A percentile compares a stretch with the other conserved stretches of the same genome.
Conservation (phyloP, 2,329 filamentous ascomycete species). For the Westerdykella aurantiaca region DNA sequence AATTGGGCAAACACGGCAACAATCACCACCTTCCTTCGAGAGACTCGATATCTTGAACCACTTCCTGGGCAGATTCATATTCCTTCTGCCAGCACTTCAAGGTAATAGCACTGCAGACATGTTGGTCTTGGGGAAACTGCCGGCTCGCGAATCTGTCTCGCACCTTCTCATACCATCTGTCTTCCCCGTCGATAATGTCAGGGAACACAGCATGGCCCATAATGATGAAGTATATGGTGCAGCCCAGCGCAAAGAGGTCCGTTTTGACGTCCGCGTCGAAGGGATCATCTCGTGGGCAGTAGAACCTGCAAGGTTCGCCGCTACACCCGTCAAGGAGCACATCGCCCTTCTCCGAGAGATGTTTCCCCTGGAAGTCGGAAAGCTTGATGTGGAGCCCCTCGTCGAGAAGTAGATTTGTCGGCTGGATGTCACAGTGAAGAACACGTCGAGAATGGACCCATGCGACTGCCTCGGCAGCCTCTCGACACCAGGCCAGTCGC, state of each 20-base stretch:
- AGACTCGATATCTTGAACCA: no score
- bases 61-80: no score
- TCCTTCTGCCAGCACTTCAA: no score
- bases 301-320: slow-evolving; percentile 4
- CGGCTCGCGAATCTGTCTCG: not conserved
- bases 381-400: slow-evolving; percentile 6
- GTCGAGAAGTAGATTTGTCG: slow-evolving; percentile 4
- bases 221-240: slow-evolving; percentile 17
- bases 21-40: no score
- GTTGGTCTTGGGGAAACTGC: no score
- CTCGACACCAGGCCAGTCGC: no score
- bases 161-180: slow-evolving; percentile 6
- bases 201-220: slow-evolving; percentile 8
- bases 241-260: slow-evolving; percentile 17
- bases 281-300: slow-evolving; percentile 7
- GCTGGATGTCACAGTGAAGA: slow-evolving; percentile 3
- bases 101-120: no score
- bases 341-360: slow-evolving; percentile 1
- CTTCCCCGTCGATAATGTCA: slow-evolving; percentile 6
- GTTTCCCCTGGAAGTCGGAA: slow-evolving; percentile 3
- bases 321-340: not conserved
- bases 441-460: no score
- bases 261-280: slow-evolving; percentile 10
- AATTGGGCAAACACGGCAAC: no score
- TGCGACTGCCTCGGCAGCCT: no score